Percentiles rank a stretch among this genome's conserved stretches.
Evolutionary conservation across 176 grass and related monocot species (phyloP).

Genomic region (Carex cristatella): DNA sequence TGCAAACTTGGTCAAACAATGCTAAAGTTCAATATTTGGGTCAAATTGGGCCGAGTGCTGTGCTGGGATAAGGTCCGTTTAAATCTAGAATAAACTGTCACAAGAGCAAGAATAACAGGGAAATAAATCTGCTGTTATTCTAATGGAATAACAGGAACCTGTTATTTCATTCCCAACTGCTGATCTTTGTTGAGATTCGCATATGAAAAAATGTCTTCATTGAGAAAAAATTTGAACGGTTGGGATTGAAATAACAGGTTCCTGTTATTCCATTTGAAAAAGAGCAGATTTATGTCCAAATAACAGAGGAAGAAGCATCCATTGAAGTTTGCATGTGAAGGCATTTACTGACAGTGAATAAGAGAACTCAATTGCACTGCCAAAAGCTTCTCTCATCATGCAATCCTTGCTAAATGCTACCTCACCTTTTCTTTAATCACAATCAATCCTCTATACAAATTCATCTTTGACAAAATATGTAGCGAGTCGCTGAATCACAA

Average conservation of each 20-base stretch:
- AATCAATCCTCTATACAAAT: neutral
- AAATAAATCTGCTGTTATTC: too few relatives aligned
- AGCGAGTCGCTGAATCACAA: neutral
- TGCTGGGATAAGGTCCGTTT: neutral
- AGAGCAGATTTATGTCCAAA: too few relatives aligned
- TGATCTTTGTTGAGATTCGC: too few relatives aligned
- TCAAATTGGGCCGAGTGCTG: conserved; percentile 6
- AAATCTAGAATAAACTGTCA: neutral
- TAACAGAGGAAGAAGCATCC: neutral
- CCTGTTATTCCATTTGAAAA: too few relatives aligned
- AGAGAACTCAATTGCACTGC: conserved; percentile 26
- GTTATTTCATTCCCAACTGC: too few relatives aligned
- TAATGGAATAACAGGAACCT: too few relatives aligned
- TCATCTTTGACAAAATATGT: neutral
- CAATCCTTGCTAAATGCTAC: neutral
- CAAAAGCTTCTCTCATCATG: conserved; percentile 13
- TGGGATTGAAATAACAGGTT: too few relatives aligned
- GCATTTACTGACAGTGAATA: conserved; percentile 22
- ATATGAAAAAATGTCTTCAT: too few relatives aligned
- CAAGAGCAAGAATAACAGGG: neutral
- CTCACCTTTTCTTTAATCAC: neutral
- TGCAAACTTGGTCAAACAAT: too few relatives aligned
- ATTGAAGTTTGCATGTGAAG: conserved; percentile 16
- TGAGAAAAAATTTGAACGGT: too few relatives aligned
- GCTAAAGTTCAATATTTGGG: neutral